These are phyloP conservation scores for Xylaria sp. DNA, from an alignment of 2,329 filamentous ascomycete species.

Conservation along the genomic window DNA sequence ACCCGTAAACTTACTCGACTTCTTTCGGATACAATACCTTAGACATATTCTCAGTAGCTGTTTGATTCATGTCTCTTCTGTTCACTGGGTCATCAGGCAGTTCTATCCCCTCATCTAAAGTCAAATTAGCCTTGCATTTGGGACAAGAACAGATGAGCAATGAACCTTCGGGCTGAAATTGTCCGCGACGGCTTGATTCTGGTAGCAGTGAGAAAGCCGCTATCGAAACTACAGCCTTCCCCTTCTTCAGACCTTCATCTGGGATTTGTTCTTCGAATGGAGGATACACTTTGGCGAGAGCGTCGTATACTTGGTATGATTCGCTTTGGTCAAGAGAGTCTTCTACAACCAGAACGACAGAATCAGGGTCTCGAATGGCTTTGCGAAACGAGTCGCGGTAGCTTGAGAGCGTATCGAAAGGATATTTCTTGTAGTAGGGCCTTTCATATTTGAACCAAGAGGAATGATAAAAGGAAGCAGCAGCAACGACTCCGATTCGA, in stretches of 20 bases:
- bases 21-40: constrained; percentile 1
- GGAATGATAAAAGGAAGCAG: constrained; percentile 1
- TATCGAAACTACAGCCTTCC: not conserved
- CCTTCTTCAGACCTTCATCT: not conserved
- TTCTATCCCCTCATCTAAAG: not conserved
- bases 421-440: not conserved
- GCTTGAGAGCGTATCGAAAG: not conserved
- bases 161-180: not conserved
- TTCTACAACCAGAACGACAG: not conserved
- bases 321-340: not conserved
- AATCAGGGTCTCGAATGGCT: not conserved
- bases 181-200: not conserved
- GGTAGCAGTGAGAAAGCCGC: not conserved
- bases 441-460: not conserved
- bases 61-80: not conserved
- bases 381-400: not conserved
- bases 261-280: not conserved
- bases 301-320: not conserved
- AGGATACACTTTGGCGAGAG: not conserved
- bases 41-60: not conserved
- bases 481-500: not conserved
- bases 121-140: not conserved
- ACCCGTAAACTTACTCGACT: not conserved
- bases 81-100: constrained; percentile 1
- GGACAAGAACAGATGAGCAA: not conserved